Evolutionary conservation across 2,329 filamentous ascomycete genomes (phyloP).

Genomic region (Amylocarpus encephaloides): DNA sequence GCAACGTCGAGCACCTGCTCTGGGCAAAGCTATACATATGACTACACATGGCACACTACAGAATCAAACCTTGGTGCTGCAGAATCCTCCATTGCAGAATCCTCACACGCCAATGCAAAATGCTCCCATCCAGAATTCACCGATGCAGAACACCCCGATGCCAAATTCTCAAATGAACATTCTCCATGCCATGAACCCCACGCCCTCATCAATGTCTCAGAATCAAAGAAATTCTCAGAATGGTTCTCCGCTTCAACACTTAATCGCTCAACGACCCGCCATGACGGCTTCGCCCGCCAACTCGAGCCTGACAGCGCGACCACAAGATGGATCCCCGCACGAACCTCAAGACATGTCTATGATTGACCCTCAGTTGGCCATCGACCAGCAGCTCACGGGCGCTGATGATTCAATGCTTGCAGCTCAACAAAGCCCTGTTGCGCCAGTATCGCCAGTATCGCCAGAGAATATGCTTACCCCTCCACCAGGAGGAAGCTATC

Average conservation of each 20-base stretch:
- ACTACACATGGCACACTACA: constrained; percentile 23
- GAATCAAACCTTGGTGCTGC: constrained; percentile 15
- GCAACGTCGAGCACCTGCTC: constrained; percentile 28
- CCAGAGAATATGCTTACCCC: constrained; percentile 29
- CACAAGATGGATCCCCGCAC: constrained; percentile 23
- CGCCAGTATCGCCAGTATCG: constrained; percentile 18
- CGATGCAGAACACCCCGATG: too few relatives aligned
- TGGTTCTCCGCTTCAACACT: constrained; percentile 25
- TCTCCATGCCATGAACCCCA: constrained; percentile 28
- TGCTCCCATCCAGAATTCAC: too few relatives aligned
- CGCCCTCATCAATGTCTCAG: constrained; percentile 18
- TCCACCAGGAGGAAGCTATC: constrained; percentile 58
- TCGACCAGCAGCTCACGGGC: constrained; percentile 26
- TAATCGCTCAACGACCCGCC: constrained; percentile 20
- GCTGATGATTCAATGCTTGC: constrained; percentile 18
- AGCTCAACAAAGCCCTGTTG: constrained; percentile 2
- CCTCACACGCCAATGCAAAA: too few relatives aligned
- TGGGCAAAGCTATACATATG: constrained; percentile 30
- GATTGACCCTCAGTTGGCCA: constrained; percentile 31
- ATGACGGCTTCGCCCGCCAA: constrained; percentile 27
- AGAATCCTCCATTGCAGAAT: constrained; percentile 9
- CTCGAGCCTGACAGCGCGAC: constrained; percentile 17
- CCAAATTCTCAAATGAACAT: constrained; percentile 19
- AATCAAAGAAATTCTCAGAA: constrained; percentile 27
- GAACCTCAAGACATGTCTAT: constrained; percentile 28